Percentiles rank a stretch among this genome's conserved stretches.
Conservation (phyloP, 2,329 filamentous ascomycete species). For the Exophiala oligosperma region DNA sequence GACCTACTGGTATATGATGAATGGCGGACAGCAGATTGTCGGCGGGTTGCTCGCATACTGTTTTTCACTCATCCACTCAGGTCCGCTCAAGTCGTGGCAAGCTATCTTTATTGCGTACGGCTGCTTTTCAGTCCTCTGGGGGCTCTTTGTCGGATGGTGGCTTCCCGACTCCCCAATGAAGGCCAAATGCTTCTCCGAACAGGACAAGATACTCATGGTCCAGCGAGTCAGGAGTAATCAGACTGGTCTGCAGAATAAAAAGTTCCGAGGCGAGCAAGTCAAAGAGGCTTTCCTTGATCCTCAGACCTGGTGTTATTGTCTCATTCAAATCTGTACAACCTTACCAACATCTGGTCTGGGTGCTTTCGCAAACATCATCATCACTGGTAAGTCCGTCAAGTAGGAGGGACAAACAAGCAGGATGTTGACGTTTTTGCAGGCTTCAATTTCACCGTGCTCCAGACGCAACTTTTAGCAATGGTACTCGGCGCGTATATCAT, state of each 20-base stretch:
- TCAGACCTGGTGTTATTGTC: slow-evolving; percentile 64
- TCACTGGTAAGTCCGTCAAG: background rate
- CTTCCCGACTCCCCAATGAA: slow-evolving; percentile 72
- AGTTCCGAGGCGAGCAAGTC: slow-evolving; percentile 55
- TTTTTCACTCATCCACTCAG: slow-evolving; percentile 51
- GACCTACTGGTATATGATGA: slow-evolving; percentile 78
- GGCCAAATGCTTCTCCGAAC: slow-evolving; percentile 67
- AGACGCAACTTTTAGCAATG: slow-evolving; percentile 75
- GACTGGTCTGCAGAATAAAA: slow-evolving; percentile 60
- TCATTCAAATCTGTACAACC: slow-evolving; percentile 70
- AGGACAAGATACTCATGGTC: slow-evolving; percentile 64
- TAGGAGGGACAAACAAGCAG: slow-evolving; percentile 46
- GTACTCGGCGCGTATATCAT: slow-evolving; percentile 74
- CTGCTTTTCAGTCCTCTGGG: slow-evolving; percentile 62
- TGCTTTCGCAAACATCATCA: slow-evolving; percentile 63
- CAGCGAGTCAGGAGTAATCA: slow-evolving; percentile 62
- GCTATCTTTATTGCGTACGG: slow-evolving; percentile 68
- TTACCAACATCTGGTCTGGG: slow-evolving; percentile 72
- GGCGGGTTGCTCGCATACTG: slow-evolving; percentile 66
- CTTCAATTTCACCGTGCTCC: slow-evolving; percentile 64
- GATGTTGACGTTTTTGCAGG: slow-evolving; percentile 34
- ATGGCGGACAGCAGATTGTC: slow-evolving; percentile 72
- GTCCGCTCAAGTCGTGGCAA: slow-evolving; percentile 65
- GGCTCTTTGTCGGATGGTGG: slow-evolving; percentile 62
- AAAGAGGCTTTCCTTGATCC: slow-evolving; percentile 63